phyloP scores from a whole-genome alignment of 352 stramenopile species.

The Peronosclerospora sorghi region DNA sequence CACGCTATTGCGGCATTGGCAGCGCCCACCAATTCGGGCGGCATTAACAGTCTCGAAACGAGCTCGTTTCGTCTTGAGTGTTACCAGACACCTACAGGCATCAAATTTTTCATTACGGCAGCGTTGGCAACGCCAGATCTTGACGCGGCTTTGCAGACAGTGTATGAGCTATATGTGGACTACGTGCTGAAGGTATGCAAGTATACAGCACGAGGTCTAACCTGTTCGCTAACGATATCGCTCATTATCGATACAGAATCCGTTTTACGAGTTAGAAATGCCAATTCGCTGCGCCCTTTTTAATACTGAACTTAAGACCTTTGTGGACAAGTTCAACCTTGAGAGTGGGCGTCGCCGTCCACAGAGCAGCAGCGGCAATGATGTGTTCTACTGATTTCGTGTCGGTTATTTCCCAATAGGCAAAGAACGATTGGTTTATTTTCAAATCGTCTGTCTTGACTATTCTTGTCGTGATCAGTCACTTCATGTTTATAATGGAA shows the following conservation, averaged over 20 bases:
- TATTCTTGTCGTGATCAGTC: conserved; percentile 3
- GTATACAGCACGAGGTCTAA: not conserved
- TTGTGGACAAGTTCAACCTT: conserved; percentile 81
- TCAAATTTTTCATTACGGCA: conserved; percentile 92
- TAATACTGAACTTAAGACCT: conserved; percentile 76
- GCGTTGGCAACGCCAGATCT: conserved; percentile 75
- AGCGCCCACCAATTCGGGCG: conserved; percentile 67
- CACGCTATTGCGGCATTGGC: conserved; percentile 86
- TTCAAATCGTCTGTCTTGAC: not conserved
- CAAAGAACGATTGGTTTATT: not conserved
- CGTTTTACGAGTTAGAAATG: conserved; percentile 94
- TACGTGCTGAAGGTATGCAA: conserved; percentile 87
- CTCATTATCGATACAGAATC: conserved; percentile 46
- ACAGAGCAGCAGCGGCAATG: conserved; percentile 22
- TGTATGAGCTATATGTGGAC: conserved; percentile 93
- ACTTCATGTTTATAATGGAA: not conserved
- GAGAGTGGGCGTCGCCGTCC: conserved; percentile 51
- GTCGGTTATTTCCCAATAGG: not conserved
- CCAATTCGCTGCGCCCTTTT: conserved; percentile 91
- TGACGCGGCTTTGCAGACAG: conserved; percentile 70
- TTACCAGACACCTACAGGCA: conserved; percentile 87
- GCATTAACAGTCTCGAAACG: conserved; percentile 88
- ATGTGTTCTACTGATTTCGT: conserved; percentile 18
- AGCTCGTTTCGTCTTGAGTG: conserved; percentile 88
- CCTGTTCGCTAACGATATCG: conserved; percentile 1